Evolutionary conservation across 805 yeast species (phyloP).

Genomic region (Candida anglica): DNA sequence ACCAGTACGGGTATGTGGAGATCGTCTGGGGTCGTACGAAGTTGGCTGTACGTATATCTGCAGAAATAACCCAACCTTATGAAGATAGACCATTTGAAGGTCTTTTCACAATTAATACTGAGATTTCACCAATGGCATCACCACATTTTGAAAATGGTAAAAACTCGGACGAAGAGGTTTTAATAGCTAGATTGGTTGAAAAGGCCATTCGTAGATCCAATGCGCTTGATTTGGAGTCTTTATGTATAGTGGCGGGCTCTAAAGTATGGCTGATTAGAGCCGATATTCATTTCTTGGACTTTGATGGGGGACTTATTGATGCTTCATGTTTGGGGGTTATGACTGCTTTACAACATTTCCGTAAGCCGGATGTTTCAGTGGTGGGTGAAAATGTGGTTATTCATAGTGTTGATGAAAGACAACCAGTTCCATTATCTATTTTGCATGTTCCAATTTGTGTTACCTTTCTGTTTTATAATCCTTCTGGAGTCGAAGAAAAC

Average conservation of each 20-base stretch:
- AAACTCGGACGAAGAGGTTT: conserved; percentile 74
- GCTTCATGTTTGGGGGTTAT: conserved; percentile 88
- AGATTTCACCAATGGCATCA: conserved; percentile 86
- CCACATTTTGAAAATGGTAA: conserved; percentile 74
- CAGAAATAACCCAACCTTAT: conserved; percentile 72
- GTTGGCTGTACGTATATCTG: conserved; percentile 67
- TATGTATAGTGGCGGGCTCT: conserved; percentile 87
- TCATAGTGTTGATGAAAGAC: conserved; percentile 72
- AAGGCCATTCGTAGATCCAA: conserved; percentile 88
- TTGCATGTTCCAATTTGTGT: conserved; percentile 88
- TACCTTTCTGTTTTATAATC: conserved; percentile 82
- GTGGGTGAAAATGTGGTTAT: conserved; percentile 54
- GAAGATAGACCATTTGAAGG: conserved; percentile 97
- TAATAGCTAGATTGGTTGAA: conserved; percentile 79
- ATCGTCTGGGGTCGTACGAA: conserved; percentile 71
- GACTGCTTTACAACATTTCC: conserved; percentile 78
- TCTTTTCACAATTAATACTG: conserved; percentile 75
- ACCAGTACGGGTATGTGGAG: conserved; percentile 77
- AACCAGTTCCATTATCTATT: conserved; percentile 81
- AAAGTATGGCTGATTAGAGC: conserved; percentile 91
- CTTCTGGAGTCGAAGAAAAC: conserved; percentile 59
- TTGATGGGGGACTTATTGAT: conserved; percentile 91
- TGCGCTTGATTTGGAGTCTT: conserved; percentile 84
- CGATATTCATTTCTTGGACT: conserved; percentile 82
- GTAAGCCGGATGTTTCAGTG: conserved; percentile 78